Base-by-base conservation (phyloP, 345 rosid genomes). In the Nasturtium officinale region DNA sequence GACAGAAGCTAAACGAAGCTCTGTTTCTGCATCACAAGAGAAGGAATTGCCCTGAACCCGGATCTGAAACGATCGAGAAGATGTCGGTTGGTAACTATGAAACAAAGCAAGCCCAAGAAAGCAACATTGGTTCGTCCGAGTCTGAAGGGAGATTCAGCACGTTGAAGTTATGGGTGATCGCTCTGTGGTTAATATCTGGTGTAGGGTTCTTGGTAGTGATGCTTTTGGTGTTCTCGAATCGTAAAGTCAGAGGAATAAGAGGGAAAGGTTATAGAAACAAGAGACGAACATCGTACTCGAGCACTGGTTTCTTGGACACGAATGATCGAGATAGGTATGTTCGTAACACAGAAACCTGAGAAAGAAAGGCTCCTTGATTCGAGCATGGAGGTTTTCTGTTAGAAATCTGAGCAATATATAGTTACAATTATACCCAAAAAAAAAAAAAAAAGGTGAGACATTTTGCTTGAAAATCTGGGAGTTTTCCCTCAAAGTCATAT, bases 1-100 rank as follows among this genome's bases (percentile, higher is more conserved):
- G 82, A 25, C 86, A 83, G 79, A 89, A 68, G 60, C 83, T 95
- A 15, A 90, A 90, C 30, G 89, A 91, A 78, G 99, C 96, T n/a
- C 72, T 95, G 71, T 56, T 32, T 38, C 76, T 91, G 76, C 98
- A 95, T 82, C 97, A 95, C 76, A 79, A 81, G 81, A 81, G 77
- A 78, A 85, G 86, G 69, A 87, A 88, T 26, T 95, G 99, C 78
- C 82, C 82, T 9, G 87, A 83, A 54, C 84, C 87, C 0, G 77
- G 73, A 35, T 55, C 80, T 3, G 77, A 77, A 20, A 7, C 20
- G 4, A 54, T 45, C 1, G 71, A 83, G 58, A 67, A 26, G 33
- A 53, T 72, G 2, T 65, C 52, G 18, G 69, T 66, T 2, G 81
- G 73, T 4, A 72, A 53, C 12, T 9, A 59, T 61, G 77, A 78